Conservation (phyloP, 331 rosid species). For the Spiraea crenata region DNA sequence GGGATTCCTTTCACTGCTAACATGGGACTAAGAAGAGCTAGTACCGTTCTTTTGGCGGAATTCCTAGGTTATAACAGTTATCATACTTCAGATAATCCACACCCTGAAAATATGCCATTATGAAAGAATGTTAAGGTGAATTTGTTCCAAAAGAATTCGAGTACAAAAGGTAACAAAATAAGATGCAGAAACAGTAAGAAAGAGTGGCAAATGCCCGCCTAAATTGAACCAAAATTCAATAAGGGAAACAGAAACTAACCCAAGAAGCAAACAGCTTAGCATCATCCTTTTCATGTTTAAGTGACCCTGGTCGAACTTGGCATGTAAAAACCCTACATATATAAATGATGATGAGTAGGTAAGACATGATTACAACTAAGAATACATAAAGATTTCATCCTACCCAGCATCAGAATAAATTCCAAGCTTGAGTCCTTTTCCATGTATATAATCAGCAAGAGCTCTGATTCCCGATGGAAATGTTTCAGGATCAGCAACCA, state of each 20-base stretch:
- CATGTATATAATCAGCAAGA: conserved; percentile 80
- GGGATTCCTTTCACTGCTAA: conserved; percentile 12
- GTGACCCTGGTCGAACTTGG: conserved; percentile 97
- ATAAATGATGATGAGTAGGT: conserved; percentile 24
- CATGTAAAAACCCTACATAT: conserved; percentile 70
- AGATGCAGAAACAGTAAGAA: not conserved
- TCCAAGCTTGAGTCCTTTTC: conserved; percentile 88
- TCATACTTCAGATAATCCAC: conserved; percentile 94
- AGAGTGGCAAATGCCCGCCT: not conserved
- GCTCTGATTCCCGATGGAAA: conserved; percentile 97
- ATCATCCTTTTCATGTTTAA: conserved; percentile 73
- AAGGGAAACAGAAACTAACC: conserved; percentile 53
- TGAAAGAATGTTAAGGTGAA: not conserved
- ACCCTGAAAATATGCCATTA: conserved; percentile 47
- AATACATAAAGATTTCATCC: conserved; percentile 23
- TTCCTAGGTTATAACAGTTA: conserved; percentile 87
- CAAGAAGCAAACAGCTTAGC: conserved; percentile 87
- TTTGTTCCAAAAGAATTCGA: not conserved
- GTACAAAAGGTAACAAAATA: conserved; percentile 2
- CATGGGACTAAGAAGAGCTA: conserved; percentile 31
- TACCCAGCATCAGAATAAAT: conserved; percentile 99
- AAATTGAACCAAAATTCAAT: conserved; percentile 7
- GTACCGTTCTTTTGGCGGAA: conserved; percentile 72
- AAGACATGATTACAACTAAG: not conserved
- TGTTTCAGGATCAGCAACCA: conserved; percentile 64